Evolutionary conservation across 1,139 yeast species (phyloP).

Genomic region (Petasospora rhodanensis): DNA sequence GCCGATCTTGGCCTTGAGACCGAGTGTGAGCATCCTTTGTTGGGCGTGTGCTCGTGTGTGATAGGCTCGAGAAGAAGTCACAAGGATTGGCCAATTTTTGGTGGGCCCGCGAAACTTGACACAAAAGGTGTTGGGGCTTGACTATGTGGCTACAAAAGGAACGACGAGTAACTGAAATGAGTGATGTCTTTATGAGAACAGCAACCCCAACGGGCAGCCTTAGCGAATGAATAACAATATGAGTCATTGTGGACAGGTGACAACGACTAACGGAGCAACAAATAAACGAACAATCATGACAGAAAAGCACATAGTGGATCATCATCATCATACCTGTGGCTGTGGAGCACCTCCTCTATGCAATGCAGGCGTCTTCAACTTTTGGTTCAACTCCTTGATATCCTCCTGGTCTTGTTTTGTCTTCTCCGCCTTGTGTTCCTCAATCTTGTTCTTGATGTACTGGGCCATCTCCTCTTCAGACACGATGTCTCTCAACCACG

Average conservation of each 20-base stretch:
- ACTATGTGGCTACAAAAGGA: too few relatives aligned
- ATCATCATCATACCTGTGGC: conserved; percentile 1
- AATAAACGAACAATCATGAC: too few relatives aligned
- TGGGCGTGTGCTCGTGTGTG: not conserved
- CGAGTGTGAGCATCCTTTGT: conserved; percentile 12
- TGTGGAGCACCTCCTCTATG: conserved; percentile 26
- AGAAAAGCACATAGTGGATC: too few relatives aligned
- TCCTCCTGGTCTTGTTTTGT: conserved; percentile 23
- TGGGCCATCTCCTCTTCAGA: conserved; percentile 33
- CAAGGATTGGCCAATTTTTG: too few relatives aligned
- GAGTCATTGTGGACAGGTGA: too few relatives aligned
- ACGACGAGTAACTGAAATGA: too few relatives aligned
- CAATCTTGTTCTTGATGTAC: conserved; percentile 33
- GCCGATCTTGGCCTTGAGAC: conserved; percentile 24
- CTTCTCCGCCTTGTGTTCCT: conserved; percentile 30
- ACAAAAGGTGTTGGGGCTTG: too few relatives aligned
- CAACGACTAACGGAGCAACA: too few relatives aligned
- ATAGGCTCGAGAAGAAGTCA: not conserved
- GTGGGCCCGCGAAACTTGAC: too few relatives aligned
- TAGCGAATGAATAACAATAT: too few relatives aligned
- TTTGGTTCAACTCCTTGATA: conserved; percentile 21
- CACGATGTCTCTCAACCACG: conserved; percentile 66
- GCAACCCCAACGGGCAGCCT: too few relatives aligned
- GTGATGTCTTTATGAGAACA: too few relatives aligned
- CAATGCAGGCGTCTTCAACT: conserved; percentile 25